phyloP scores from a whole-genome alignment of 2,329 filamentous ascomycete genomes.

The Teratosphaeria epicoccoides region DNA sequence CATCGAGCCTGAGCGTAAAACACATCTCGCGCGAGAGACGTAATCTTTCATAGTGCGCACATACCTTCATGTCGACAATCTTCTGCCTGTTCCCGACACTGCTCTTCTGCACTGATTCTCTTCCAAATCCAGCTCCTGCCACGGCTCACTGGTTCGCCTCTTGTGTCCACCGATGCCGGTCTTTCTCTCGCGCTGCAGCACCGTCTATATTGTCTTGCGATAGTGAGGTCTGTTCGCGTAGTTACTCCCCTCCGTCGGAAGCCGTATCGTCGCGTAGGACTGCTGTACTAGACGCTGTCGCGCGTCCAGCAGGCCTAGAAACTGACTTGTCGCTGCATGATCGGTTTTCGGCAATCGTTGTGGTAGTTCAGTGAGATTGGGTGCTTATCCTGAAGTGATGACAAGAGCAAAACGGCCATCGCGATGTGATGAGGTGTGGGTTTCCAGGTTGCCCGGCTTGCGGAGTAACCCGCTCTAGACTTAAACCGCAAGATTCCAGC shows the following conservation, averaged over 20 bases:
- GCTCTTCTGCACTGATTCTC: not conserved
- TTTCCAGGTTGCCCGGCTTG: not conserved
- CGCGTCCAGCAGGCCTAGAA: slow-evolving; percentile 24
- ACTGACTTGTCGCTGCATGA: not conserved
- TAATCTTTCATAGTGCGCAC: slow-evolving; percentile 2
- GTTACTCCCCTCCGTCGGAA: slow-evolving; percentile 25
- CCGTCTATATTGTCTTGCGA: not conserved
- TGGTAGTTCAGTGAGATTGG: slow-evolving; percentile 3
- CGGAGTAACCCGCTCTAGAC: not conserved
- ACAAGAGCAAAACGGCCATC: not conserved
- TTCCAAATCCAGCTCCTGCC: not conserved
- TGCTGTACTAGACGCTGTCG: slow-evolving; percentile 19
- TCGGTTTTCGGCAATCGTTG: not conserved
- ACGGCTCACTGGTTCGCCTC: not conserved
- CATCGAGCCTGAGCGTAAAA: not conserved
- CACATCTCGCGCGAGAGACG: slow-evolving; percentile 2
- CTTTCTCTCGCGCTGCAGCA: slow-evolving; percentile 6
- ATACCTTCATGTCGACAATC: slow-evolving; percentile 21
- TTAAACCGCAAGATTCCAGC: not conserved
- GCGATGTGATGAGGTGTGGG: not conserved
- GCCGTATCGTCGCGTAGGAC: slow-evolving; percentile 21
- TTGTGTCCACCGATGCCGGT: slow-evolving; percentile 4
- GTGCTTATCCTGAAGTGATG: not conserved
- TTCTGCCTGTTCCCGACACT: not conserved
- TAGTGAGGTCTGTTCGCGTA: not conserved